Base-by-base conservation (phyloP, 371 early-diverging fungal species). In the Funneliformis caledonium region DNA sequence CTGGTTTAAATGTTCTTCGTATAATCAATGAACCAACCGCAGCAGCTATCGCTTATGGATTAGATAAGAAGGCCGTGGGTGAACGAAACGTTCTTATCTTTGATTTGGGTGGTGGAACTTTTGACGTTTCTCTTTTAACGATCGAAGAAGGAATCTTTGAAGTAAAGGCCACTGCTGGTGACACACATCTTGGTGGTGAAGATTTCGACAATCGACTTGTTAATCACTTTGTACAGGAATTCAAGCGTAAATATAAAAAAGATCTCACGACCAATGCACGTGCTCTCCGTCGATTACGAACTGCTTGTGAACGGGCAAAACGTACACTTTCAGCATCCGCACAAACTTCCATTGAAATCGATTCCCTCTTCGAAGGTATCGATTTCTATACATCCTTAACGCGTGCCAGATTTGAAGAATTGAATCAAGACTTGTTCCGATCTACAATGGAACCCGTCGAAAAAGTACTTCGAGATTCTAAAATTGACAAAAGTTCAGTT, bases 1-100 rank as follows among this genome's bases (percentile, higher is more conserved):
- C 99, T n/a, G 99, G 99, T 69, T 88, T 99, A 82, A 96, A 97
- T 90, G 96, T 98, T 56, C 92, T 97, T 85, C 95, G 99, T 87
- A 97, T 99, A 88, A 96, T 99, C 86, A 96, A 96, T 92, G 99
- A 99, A 91, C 99, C 99, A 82, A 97, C 98, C 50, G 98, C 99
- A 73, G 99, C 99, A 74, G 99, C 99, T 85, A 96, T 98, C 81
- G 97, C 98, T 81, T 98, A 98, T 88, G 98, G 97, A 85, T 88
- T 97, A 80, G 97, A 96, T 90, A 97, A 94, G 89, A 93, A 95
- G 89, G 81, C 87, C 82, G 82, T 78, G n/a, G 92, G 92, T 83
- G 97, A 97, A 86, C 89, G 89, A 88, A 95, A 94, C 86, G 92
- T 97, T 81, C 92, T 98, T 84, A 95, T 99, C 81, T 97, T 96